phyloP scores from a whole-genome alignment of 441 rosid species.

The Geranium incanum region DNA sequence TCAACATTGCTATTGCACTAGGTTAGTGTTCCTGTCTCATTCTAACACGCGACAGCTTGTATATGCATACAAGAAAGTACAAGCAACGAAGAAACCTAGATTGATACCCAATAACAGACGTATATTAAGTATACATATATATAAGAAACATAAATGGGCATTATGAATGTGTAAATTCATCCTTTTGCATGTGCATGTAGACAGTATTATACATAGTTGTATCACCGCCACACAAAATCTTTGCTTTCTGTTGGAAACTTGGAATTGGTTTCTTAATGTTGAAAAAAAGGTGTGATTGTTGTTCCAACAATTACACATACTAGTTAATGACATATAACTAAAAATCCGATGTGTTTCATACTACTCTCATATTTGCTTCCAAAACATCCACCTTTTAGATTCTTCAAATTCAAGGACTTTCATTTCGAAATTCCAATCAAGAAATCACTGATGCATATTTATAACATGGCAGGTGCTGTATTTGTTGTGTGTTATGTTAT shows the following conservation, averaged over 20 bases:
- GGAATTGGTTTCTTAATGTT: too few relatives aligned
- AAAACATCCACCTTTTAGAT: neutral
- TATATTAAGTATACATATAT: neutral
- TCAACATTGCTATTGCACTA: slow-evolving; percentile 52
- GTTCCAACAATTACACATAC: neutral
- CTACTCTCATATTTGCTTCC: neutral
- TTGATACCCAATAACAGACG: too few relatives aligned
- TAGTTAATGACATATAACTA: neutral
- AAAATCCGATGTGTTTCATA: neutral
- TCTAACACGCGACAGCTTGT: neutral
- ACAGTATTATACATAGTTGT: neutral
- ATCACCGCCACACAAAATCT: neutral
- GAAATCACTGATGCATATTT: slow-evolving; percentile 13
- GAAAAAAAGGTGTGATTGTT: too few relatives aligned
- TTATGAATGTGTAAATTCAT: too few relatives aligned
- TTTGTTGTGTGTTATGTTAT: slow-evolving; percentile 52
- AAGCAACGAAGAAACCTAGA: neutral
- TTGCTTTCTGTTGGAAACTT: neutral
- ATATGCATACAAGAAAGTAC: neutral
- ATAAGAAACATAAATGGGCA: too few relatives aligned
- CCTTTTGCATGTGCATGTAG: neutral
- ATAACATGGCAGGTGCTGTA: slow-evolving; percentile 49
- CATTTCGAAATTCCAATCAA: neutral
- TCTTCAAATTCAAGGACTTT: neutral
- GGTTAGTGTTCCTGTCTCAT: slow-evolving; percentile 33